Conservation (phyloP, 345 rosid genomes). For the Camelina hispida region DNA sequence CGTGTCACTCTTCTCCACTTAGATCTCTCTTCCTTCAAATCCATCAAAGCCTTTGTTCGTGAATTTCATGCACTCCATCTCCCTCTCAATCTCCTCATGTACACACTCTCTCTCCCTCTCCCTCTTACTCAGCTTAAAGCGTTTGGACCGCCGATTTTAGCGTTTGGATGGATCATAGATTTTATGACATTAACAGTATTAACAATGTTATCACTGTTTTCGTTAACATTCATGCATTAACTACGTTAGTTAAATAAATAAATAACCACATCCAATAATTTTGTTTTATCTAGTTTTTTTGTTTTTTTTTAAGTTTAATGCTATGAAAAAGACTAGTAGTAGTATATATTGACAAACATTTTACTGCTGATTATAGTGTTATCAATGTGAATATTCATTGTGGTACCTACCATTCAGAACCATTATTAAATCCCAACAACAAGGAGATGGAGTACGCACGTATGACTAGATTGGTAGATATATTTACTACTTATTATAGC, state of each 20-base stretch:
- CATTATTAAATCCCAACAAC: not conserved
- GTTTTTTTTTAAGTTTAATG: not conserved
- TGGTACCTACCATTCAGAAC: not conserved
- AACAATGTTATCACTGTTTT: conserved; percentile 8
- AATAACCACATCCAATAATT: not conserved
- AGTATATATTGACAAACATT: not conserved
- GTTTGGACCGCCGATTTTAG: conserved; percentile 14
- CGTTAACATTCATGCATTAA: not conserved
- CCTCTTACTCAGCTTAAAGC: not conserved
- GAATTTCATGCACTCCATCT: conserved; percentile 44
- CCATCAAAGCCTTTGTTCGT: conserved; percentile 42
- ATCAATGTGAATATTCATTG: not conserved
- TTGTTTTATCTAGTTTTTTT: not conserved
- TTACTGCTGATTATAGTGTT: not conserved
- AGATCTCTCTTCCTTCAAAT: conserved; percentile 45
- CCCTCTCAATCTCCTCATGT: conserved; percentile 48
- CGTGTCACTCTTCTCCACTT: conserved; percentile 44
- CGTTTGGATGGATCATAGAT: conserved; percentile 22
- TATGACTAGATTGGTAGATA: not conserved
- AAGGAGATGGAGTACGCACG: not conserved
- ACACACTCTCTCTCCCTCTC: conserved; percentile 1
- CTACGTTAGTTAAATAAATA: not conserved
- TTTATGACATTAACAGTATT: not conserved
- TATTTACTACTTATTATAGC: not conserved
- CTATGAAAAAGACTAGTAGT: not conserved